Base-by-base conservation (phyloP, 176 grass and related monocot species). In the Zoysia japonica region DNA sequence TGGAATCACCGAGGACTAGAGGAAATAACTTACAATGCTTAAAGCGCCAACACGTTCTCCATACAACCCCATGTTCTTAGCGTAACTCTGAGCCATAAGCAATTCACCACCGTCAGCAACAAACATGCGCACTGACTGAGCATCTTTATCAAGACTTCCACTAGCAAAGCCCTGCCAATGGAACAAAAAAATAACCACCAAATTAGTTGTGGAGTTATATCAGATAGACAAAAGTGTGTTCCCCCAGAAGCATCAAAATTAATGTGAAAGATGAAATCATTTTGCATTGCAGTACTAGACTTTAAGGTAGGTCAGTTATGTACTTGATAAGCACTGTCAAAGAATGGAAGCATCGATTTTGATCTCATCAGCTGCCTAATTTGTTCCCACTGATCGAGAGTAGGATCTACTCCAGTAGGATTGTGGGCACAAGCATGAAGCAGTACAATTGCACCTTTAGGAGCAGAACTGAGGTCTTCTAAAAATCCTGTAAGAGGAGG, bases 391-490 rank as follows among this genome's bases (percentile, higher is more conserved):
- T 99, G 90, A n/a, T 91, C 88, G 38, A 89, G 61, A 13, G 96
- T 99, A 47, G 96, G 96, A 77, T 99, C 96, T 17, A 95, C 92
- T 67, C 96, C 96, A 54, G 96, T 99, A 78, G 96, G 96, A 46
- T 99, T 99, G 86, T 99, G 96, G 11, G 96, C 96, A 77, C 96
- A 99, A 62, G 96, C 96, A 93, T 99, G 96, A 75, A 99, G 86
- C 78, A 99, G 90, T 69, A 99, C 84, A 74, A 99, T 91, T 77
- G 96, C 83, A 70, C 96, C 92, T 79, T 71, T 65, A 61, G 96
- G 92, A 69, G 92, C 90, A 70, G 88, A 83, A 86, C 84, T 75
- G 45, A 99, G 72, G 77, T 99, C 96, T 81, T 93, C 88, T 20
- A 93, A n/a, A 20, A 99, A 75, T 79, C 96, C 92, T 98, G 72